A percentile compares a stretch with the other conserved stretches of the same genome.
Evolutionary conservation across 1,139 yeast species (phyloP).

Genomic region (Nakaseomyces kungkrabaensis): DNA sequence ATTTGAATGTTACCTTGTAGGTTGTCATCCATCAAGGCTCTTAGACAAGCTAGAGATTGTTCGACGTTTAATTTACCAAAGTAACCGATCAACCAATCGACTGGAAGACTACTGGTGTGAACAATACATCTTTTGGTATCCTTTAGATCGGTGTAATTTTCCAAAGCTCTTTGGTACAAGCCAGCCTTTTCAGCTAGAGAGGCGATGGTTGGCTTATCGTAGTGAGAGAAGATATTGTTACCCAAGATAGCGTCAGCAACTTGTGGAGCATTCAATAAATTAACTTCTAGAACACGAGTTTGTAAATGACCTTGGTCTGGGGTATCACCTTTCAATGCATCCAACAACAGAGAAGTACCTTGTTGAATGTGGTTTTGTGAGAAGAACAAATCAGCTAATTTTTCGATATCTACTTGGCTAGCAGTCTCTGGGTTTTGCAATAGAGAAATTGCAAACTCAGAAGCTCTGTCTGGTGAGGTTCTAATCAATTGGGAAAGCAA

Average conservation of each 20-base stretch:
- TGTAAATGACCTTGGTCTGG: conserved; percentile 96
- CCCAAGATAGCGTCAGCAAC: conserved; percentile 98
- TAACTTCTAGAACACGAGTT: conserved; percentile 87
- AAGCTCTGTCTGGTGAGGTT: conserved; percentile 94
- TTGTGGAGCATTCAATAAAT: conserved; percentile 93
- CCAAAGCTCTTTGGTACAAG: conserved; percentile 86
- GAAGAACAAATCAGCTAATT: conserved; percentile 86
- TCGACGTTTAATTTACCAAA: conserved; percentile 93
- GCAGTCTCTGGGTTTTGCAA: conserved; percentile 52
- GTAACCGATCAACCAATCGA: conserved; percentile 87
- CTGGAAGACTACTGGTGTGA: conserved; percentile 76
- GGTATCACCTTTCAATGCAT: conserved; percentile 86
- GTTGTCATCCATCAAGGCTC: conserved; percentile 73
- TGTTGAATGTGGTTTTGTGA: conserved; percentile 93
- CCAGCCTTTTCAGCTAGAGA: conserved; percentile 91
- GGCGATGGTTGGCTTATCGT: conserved; percentile 89
- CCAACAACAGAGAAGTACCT: conserved; percentile 96
- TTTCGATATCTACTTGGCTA: conserved; percentile 68
- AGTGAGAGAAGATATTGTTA: conserved; percentile 89
- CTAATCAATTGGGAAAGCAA: conserved; percentile 85
- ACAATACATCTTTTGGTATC: conserved; percentile 93
- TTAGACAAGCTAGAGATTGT: conserved; percentile 80
- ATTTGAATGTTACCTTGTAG: conserved; percentile 84
- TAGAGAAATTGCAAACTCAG: conserved; percentile 89
- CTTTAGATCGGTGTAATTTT: conserved; percentile 86